Conservation (phyloP, 768 basidiomycete genomes). For the Hygrophoropsis aurantiaca region DNA sequence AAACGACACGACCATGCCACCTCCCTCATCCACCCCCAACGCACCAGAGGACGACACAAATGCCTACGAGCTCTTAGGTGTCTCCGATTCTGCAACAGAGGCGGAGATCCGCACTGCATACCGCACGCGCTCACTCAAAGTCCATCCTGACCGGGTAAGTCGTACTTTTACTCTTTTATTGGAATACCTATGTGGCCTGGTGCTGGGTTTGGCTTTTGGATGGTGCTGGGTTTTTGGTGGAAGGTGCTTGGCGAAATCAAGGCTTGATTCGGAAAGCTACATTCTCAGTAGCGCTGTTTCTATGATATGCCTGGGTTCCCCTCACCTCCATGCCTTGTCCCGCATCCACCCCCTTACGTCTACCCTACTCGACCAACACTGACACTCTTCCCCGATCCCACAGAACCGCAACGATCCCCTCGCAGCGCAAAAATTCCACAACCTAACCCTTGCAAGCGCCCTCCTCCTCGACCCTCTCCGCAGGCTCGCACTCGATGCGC, state of each 20-base stretch:
- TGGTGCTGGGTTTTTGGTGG: too few relatives aligned
- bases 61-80: slow-evolving; percentile 70
- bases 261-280: too few relatives aligned
- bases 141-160: slow-evolving; percentile 83
- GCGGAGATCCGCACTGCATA: slow-evolving; percentile 80
- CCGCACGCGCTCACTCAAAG: slow-evolving; percentile 75
- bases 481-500: slow-evolving; percentile 77
- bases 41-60: slow-evolving; percentile 57
- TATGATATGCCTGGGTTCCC: too few relatives aligned
- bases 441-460: slow-evolving; percentile 79
- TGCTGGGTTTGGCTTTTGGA: too few relatives aligned
- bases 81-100: slow-evolving; percentile 67
- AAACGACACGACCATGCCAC: slow-evolving; percentile 23
- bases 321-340: too few relatives aligned
- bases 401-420: slow-evolving; percentile 81
- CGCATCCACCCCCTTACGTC: too few relatives aligned
- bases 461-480: slow-evolving; percentile 78
- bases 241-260: too few relatives aligned
- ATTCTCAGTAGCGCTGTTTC: too few relatives aligned
- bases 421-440: slow-evolving; percentile 83
- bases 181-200: too few relatives aligned
- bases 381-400: too few relatives aligned
- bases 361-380: too few relatives aligned
- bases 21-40: slow-evolving; percentile 2
- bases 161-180: too few relatives aligned